These are phyloP conservation scores for Russula ochroleuca DNA, from an alignment of 768 basidiomycete genomes.

Conservation along the genomic window DNA sequence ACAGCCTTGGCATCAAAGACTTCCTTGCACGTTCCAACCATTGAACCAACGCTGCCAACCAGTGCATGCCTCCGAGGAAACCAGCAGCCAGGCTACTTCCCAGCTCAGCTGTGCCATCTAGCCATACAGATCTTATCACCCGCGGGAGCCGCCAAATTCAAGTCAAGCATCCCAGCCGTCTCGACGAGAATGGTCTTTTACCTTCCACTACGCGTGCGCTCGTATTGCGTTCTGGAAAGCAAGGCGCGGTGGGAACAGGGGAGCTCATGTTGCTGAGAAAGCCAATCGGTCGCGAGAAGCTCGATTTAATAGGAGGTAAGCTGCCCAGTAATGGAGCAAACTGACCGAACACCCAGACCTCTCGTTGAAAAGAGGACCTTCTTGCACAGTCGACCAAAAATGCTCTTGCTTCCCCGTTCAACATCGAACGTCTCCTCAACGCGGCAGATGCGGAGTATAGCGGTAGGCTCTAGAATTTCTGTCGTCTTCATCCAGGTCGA, in stretches of 20 bases:
- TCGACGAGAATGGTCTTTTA: conserved; percentile 47
- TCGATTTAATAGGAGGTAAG: conserved; percentile 73
- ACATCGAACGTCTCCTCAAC: conserved; percentile 55
- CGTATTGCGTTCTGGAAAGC: conserved; percentile 68
- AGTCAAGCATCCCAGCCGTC: conserved; percentile 36
- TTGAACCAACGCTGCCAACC: background rate
- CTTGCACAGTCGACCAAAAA: conserved; percentile 47
- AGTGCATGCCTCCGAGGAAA: conserved; percentile 29
- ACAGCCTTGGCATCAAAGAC: conserved; percentile 6
- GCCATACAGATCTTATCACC: conserved; percentile 44
- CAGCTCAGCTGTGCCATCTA: conserved; percentile 9
- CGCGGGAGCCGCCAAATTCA: conserved; percentile 53
- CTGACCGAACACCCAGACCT: conserved; percentile 1
- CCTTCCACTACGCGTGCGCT: conserved; percentile 72
- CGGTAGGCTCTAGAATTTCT: conserved; percentile 41
- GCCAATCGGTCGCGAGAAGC: conserved; percentile 72
- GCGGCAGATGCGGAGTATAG: conserved; percentile 72
- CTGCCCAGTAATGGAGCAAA: conserved; percentile 24
- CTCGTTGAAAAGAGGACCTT: conserved; percentile 56
- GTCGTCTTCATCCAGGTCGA: background rate
- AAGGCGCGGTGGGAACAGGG: conserved; percentile 66
- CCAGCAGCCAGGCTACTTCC: conserved; percentile 2
- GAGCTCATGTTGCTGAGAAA: conserved; percentile 56
- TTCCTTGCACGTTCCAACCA: background rate
- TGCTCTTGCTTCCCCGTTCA: conserved; percentile 62